These are phyloP conservation scores for Kodamaea arcana DNA, from an alignment of 1,139 yeast genomes.

Conservation along the genomic window DNA sequence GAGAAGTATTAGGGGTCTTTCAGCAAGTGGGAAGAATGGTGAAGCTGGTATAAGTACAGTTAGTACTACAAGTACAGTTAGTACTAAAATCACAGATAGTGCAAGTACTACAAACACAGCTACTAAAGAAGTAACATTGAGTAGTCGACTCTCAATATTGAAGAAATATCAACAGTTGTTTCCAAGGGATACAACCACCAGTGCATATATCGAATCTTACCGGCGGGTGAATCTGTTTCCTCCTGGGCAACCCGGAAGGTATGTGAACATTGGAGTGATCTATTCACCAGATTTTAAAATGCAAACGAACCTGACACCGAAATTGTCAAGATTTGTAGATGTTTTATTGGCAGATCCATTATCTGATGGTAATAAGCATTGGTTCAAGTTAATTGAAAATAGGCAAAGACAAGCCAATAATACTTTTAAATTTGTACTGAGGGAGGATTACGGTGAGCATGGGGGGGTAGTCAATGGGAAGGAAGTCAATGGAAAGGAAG, in stretches of 20 bases:
- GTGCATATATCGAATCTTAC: constrained; percentile 15
- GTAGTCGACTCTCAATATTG: constrained; percentile 1
- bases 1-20: too few relatives aligned
- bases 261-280: constrained; percentile 30
- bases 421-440: not conserved
- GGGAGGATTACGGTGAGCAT: not conserved
- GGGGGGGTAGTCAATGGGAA: too few relatives aligned
- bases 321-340: constrained; percentile 29
- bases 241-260: constrained; percentile 7
- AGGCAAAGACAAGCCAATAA: constrained; percentile 15
- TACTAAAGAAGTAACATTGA: too few relatives aligned
- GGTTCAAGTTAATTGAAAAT: constrained; percentile 26
- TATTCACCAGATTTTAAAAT: constrained; percentile 19
- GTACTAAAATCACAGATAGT: too few relatives aligned
- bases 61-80: too few relatives aligned
- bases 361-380: constrained; percentile 26
- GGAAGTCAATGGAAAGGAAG: not conserved
- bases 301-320: not conserved
- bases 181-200: constrained; percentile 24
- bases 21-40: too few relatives aligned
- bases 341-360: constrained; percentile 41
- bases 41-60: too few relatives aligned
- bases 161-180: constrained; percentile 15
- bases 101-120: too few relatives aligned
- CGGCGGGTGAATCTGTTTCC: constrained; percentile 6